phyloP scores from a whole-genome alignment of 805 yeast species.

The Candida nitratophila region DNA sequence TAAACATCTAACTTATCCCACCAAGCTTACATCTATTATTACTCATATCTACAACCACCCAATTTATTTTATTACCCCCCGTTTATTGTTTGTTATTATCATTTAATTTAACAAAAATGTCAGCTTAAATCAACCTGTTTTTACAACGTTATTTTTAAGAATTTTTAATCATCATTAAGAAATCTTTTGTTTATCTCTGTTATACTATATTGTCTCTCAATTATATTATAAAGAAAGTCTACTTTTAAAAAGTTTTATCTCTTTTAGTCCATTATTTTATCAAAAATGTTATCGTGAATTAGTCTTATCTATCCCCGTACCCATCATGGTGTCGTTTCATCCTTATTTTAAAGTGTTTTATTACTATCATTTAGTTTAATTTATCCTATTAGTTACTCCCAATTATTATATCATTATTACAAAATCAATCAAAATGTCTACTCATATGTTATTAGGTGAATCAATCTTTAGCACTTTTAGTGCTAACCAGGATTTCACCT shows the following conservation, averaged over 20 bases:
- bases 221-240: conserved; percentile 1
- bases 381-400: conserved; percentile 7
- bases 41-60: not conserved
- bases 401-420: conserved; percentile 3
- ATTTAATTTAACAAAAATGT: conserved; percentile 11
- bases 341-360: not conserved
- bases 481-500: conserved; percentile 2
- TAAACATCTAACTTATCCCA: too few relatives aligned
- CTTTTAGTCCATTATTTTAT: not conserved
- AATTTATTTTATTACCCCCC: not conserved
- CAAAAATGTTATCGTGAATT: conserved; percentile 3
- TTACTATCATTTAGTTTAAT: conserved; percentile 4
- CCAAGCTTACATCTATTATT: not conserved
- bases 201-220: not conserved
- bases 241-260: conserved; percentile 1
- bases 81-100: not conserved
- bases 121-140: conserved; percentile 10
- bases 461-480: conserved; percentile 22
- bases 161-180: not conserved
- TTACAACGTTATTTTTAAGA: conserved; percentile 1
- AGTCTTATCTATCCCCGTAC: not conserved
- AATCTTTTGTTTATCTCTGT: not conserved
- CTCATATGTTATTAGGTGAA: conserved; percentile 26
- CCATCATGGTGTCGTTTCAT: conserved; percentile 1
- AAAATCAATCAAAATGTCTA: conserved; percentile 4